Base-by-base conservation (phyloP, 2,329 filamentous ascomycete species). In the Neofusicoccum cordaticola region DNA sequence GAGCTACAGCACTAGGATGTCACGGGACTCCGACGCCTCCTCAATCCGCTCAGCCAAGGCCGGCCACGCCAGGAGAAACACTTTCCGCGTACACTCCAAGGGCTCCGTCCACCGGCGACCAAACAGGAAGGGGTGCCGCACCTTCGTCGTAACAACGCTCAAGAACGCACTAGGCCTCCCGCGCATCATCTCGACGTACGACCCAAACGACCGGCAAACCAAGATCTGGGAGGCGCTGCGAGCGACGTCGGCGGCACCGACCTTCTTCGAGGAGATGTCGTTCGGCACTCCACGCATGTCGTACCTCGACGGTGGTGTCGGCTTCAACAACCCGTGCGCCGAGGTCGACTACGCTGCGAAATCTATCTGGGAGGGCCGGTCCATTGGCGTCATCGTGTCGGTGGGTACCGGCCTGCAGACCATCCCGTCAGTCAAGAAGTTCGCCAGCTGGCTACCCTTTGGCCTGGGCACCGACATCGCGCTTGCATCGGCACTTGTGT, bases 111-210 rank as follows among this genome's bases (percentile, higher is more conserved):
- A 77, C 65, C 68, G 67, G 27, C 76, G 75, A 64, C 67, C 72
- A 8, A 70, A 74, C 47, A 70, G 68, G 17, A 69, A 69, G 47
- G 76, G 76, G 7, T 78, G 76, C 47, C 72, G 76, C 15, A 74
- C 76, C 2, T 76, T 78, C 35, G 76, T 78, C 2, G 70, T 78
- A n/a, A 75, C 74, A 1, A 72, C 74, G 1, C 69, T 77, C 41
- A 78, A 78, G 65, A 77, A 77, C 31, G 75, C 76, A 0, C 67
- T 78, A 0, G 76, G 76, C 4, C 67, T 77, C 0, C 76, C 76
- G 1, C 67, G 74, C 22, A 73, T 77, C 3, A 66, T 78, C 6
- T 74, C 73, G 0, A 78, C 76, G 0, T 78, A 78, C 60, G 75
- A 78, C 56, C 74, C 76, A 17, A 78, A 77, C 44, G 75, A 78